phyloP scores from a whole-genome alignment of 371 early-diverging fungal genomes.

The Batkoa obscura region DNA sequence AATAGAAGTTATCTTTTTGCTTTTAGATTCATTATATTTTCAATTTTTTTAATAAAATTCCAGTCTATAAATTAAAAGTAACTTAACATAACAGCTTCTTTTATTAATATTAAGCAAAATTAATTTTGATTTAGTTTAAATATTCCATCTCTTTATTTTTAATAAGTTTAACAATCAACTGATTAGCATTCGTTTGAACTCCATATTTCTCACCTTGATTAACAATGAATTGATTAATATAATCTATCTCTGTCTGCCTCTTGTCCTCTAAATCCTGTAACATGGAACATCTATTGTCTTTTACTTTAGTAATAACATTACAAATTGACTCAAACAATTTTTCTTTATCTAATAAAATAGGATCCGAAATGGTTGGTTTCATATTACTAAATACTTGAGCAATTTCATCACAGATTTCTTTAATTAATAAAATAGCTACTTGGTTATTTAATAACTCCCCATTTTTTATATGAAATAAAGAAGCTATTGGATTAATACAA shows the following conservation, averaged over 20 bases:
- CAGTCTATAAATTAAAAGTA: no score
- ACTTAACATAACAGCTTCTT: no score
- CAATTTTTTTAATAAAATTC: no score
- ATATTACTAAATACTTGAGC: neutral
- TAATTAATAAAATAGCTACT: neutral
- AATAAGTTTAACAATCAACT: no score
- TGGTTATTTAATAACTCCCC: neutral
- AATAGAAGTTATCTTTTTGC: no score
- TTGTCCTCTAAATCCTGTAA: conserved; percentile 12
- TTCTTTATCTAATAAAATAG: neutral
- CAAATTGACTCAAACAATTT: neutral
- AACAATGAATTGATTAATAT: conserved; percentile 1
- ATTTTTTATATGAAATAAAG: neutral
- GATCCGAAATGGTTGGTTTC: neutral
- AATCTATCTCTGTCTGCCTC: conserved; percentile 7
- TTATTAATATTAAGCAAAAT: no score
- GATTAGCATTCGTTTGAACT: no score
- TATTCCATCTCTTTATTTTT: no score
- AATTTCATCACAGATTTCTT: neutral
- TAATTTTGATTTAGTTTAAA: no score
- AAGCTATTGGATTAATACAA: neutral
- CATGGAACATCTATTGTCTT: conserved; percentile 2
- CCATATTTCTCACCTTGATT: neutral
- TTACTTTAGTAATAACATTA: neutral
- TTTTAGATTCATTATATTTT: no score